phyloP scores from a whole-genome alignment of 352 stramenopile species.

The Pythium volutum region DNA sequence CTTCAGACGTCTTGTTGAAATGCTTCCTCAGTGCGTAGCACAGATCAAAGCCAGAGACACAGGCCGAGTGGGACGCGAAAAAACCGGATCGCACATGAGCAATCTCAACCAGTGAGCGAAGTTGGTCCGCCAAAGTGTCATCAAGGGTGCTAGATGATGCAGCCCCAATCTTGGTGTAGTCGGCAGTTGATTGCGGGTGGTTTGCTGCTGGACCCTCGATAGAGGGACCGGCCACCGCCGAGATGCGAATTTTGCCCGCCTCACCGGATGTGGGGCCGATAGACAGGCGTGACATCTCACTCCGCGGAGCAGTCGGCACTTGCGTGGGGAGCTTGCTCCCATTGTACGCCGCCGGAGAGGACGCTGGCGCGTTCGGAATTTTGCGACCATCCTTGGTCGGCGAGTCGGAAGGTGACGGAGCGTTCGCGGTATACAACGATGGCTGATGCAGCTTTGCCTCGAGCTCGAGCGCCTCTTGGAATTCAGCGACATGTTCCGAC shows the following conservation, averaged over 20 bases:
- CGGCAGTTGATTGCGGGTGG: conserved; percentile 34
- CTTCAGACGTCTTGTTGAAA: conserved; percentile 47
- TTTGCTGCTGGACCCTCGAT: conserved; percentile 34
- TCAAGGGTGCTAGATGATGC: conserved; percentile 41
- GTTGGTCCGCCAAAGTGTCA: conserved; percentile 60
- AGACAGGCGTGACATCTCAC: conserved; percentile 3
- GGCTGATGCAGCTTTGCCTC: conserved; percentile 87
- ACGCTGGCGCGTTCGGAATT: conserved; percentile 30
- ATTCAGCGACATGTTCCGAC: conserved; percentile 81
- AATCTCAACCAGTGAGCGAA: conserved; percentile 55
- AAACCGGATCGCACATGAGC: conserved; percentile 61
- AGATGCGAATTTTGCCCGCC: conserved; percentile 44
- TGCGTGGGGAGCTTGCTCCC: conserved; percentile 16
- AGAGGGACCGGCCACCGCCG: conserved; percentile 35
- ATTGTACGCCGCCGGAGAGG: conserved; percentile 20
- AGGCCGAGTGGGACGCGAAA: conserved; percentile 70
- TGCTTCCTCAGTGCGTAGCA: conserved; percentile 50
- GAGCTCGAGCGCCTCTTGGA: conserved; percentile 81
- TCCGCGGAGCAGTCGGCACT: conserved; percentile 1
- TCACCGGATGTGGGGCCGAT: conserved; percentile 16
- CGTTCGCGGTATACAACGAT: conserved; percentile 48
- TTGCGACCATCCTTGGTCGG: conserved; percentile 15
- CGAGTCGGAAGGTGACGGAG: background rate
- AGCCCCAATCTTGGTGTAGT: conserved; percentile 32
- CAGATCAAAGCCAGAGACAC: conserved; percentile 50